Evolutionary conservation across 202 grass and related monocot genomes (phyloP).

Genomic region (Bolboschoenoplectus hybrid): DNA sequence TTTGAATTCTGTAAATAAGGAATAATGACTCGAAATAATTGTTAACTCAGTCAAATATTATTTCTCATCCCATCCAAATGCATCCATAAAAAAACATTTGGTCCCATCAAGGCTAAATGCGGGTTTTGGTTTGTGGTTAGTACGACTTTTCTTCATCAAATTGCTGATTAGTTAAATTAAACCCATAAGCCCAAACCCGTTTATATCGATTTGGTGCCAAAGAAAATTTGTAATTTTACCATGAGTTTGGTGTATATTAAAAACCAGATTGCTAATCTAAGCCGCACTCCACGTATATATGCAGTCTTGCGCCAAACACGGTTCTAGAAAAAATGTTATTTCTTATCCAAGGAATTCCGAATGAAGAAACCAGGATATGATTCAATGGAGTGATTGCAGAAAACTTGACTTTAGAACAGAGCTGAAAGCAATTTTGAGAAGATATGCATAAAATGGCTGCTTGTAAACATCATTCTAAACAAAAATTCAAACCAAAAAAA

Average conservation of each 20-base stretch:
- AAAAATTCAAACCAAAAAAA: background rate
- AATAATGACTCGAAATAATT: no score
- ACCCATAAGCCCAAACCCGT: background rate
- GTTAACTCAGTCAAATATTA: no score
- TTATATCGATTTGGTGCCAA: background rate
- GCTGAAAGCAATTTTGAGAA: conserved; percentile 17
- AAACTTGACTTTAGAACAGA: conserved; percentile 8
- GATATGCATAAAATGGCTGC: background rate
- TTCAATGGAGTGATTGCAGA: conserved; percentile 14
- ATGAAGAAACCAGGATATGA: background rate
- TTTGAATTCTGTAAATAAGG: no score
- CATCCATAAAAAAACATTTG: background rate
- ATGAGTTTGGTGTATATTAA: background rate
- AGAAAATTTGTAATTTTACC: background rate
- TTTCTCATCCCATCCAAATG: no score
- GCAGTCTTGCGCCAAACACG: background rate
- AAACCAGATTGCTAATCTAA: background rate
- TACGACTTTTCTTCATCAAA: background rate
- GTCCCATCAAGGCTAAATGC: background rate
- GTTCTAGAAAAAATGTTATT: background rate
- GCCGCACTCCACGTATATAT: background rate
- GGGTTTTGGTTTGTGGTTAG: background rate
- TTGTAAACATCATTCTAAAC: background rate
- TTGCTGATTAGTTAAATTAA: background rate
- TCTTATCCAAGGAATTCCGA: background rate